A percentile compares a stretch with the other conserved stretches of the same genome.
Evolutionary conservation across 1,284 basidiomycete genomes (phyloP).

Genomic region (Grifola frondosa): DNA sequence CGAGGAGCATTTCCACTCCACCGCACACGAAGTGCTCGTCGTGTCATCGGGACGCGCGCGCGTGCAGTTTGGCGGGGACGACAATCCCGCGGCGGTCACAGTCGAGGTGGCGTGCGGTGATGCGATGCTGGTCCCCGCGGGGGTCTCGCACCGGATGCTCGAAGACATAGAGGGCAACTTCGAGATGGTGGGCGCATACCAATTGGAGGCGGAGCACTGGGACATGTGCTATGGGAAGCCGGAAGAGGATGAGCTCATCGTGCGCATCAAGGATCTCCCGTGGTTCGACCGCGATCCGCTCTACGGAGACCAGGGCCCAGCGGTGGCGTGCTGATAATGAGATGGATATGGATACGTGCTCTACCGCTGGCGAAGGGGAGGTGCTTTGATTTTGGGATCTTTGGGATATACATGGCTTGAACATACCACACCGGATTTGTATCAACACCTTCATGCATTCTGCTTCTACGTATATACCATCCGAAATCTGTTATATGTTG

Average conservation of each 20-base stretch:
- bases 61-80: slow-evolving; percentile 41
- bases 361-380: no score
- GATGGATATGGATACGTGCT: no score
- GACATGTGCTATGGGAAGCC: slow-evolving; percentile 38
- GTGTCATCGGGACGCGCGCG: slow-evolving; percentile 33
- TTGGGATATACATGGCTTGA: no score
- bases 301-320: slow-evolving; percentile 40
- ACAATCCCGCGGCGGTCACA: slow-evolving; percentile 33
- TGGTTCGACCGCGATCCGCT: slow-evolving; percentile 43
- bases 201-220: slow-evolving; percentile 34
- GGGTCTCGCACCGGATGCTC: slow-evolving; percentile 38
- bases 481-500: no score
- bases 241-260: slow-evolving; percentile 27
- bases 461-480: no score
- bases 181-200: slow-evolving; percentile 44
- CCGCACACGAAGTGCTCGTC: slow-evolving; percentile 41
- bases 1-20: slow-evolving; percentile 44
- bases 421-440: no score
- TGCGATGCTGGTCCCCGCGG: slow-evolving; percentile 41
- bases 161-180: slow-evolving; percentile 34
- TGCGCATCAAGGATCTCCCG: slow-evolving; percentile 30
- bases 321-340: slow-evolving; percentile 6
- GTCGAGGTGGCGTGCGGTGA: slow-evolving; percentile 37
- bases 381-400: no score
- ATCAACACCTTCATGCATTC: no score